Base-by-base conservation (phyloP, 805 yeast genomes). In the Lachancea mirantina region DNA sequence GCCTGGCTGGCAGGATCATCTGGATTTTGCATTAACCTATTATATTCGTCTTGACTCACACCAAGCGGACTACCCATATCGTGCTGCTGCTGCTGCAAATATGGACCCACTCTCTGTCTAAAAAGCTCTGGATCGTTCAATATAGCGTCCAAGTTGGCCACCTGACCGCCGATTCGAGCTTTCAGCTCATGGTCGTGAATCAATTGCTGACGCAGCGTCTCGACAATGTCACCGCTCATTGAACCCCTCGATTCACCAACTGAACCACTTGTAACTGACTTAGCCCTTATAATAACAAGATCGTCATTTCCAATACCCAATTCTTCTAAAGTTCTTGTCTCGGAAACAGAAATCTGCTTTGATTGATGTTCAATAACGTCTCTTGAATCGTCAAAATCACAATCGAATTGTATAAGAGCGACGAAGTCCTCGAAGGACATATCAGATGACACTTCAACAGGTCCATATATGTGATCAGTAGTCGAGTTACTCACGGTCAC, bases 321-420 rank as follows among this genome's bases (percentile, higher is more conserved):
- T 8, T 66, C 66, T 8, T 55, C 52, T 28, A 87, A 57, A 1
- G 73, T 58, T 28, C 51, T 53, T 3, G 50, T 30, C 5, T 53
- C 58, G 2, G 43, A 35, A 3, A 35, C 29, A 9, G 45, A 45
- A 21, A 83, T 44, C 4, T 57, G 47, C 16, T 59, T 59, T 38
- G 70, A 69, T 40, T 77, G 68, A 45, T 62, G 63, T 14, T 62
- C 50, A 28, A 84, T 45, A n/a, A 62, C 54, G 48, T 79, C 82
- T 10, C 58, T 46, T 0, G 51, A 46, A 4, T 68, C 58, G 8
- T 63, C 59, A 31, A 79, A 67, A 9, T 64, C 68, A 6, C 85
- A 69, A 48, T 84, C 95, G 1, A 79, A 74, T 39, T 78, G 79
- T 7, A 87, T 50, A 42, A 79, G 75, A 0, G 89, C 94, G 38